Evolutionary conservation across 1,139 yeast species (phyloP), one percentile per base, ranked within the genome.

Genomic region (Diutina scorzettiae): DNA sequence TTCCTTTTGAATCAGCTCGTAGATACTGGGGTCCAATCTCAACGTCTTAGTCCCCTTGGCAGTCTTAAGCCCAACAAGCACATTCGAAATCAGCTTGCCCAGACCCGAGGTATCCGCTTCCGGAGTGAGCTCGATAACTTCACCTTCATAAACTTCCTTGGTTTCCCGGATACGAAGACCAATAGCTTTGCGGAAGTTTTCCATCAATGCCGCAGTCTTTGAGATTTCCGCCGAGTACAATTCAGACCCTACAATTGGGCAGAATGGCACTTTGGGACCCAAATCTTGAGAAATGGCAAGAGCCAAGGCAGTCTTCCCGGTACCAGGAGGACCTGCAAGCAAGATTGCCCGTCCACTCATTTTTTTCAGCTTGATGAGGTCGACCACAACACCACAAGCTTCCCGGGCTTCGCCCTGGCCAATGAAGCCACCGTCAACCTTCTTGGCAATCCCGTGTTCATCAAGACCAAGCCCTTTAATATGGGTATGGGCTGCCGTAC

Each of bases 81-180:
- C 98, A 58, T 91, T 96, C 47, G 89, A 77, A 47, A 91, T 86
- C 41, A 97, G 87, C 64, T 93, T 93, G 43, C 98, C 98, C 55
- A 91, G 93, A 3, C 98, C 97, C 60, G 89, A 89, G 59, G 91
- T 97, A 14, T 95, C 83, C 63, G 91, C 97, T 63, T 91, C 97
- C 3, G 97, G 97, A 2, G 95, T 85, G 54, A 91, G 69, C 60
- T 91, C 98, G 27, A 93, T 86, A 37, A 91, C 96, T 60, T 91
- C 99, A 49, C 99, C 99, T 63, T 91, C 99, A 55, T 91, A 93
- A 12, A 93, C 97, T 59, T 91, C 99, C 61, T 91, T 93, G 6
- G 95, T 87, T 61, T 91, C 99, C 57, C 89, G 89, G 55, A 91
- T 89, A 64, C 98, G 76, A 48, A 91, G 71, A 2, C 98, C 97